A percentile compares a stretch with the other conserved stretches of the same genome.
phyloP scores from a whole-genome alignment of 116 monocot genomes.

The Posidonia oceanica region DNA sequence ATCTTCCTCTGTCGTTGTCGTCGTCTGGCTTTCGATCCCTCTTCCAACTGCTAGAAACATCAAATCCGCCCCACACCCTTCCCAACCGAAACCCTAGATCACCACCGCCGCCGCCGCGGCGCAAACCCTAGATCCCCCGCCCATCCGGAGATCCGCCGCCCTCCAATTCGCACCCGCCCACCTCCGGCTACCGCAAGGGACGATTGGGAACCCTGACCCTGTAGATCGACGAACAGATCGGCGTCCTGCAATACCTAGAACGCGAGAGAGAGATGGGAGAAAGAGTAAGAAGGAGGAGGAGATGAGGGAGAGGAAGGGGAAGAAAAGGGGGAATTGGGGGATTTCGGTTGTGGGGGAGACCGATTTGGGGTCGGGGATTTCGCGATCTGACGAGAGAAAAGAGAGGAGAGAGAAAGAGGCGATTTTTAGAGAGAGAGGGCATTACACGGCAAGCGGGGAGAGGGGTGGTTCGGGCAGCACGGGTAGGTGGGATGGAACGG shows the following conservation, averaged over 20 bases:
- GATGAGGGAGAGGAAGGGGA: neutral
- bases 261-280: neutral
- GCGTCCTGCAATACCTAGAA: neutral
- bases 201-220: too few species aligned
- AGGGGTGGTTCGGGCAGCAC: too few species aligned
- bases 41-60: neutral
- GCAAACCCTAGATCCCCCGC: neutral
- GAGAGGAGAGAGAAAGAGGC: neutral
- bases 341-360: neutral
- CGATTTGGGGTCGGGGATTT: slow-evolving; percentile 5
- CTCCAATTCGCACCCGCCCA: neutral
- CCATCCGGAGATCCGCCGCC: neutral
- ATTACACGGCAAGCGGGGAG: too few species aligned
- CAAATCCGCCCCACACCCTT: too few species aligned
- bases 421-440: neutral
- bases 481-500: too few species aligned
- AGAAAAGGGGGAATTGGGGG: slow-evolving; percentile 1
- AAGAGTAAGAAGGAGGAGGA: neutral
- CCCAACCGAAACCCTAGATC: too few species aligned
- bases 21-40: neutral
- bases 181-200: too few species aligned
- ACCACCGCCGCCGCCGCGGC: too few species aligned
- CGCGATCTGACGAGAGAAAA: slow-evolving; percentile 2
- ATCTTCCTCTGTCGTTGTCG: slow-evolving; percentile 12
- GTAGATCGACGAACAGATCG: neutral